A percentile compares a stretch with the other conserved stretches of the same genome.
phyloP scores from a whole-genome alignment of 345 rosid species.

The Geranium rotundifolium region DNA sequence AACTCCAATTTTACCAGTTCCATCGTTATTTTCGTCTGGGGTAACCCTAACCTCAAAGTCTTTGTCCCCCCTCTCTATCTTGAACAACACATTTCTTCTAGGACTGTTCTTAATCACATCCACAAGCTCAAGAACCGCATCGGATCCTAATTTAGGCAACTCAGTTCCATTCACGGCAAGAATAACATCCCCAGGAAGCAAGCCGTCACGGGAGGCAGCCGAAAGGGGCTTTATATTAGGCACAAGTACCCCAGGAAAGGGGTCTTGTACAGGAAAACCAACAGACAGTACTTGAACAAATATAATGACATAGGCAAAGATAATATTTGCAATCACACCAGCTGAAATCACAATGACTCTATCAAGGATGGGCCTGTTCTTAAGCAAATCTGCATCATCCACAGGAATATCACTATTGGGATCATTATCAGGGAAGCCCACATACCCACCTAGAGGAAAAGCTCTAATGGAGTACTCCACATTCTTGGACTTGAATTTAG shows the following conservation, averaged over 20 bases:
- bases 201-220: slow-evolving; percentile 84
- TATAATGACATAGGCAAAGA: slow-evolving; percentile 69
- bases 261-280: slow-evolving; percentile 92
- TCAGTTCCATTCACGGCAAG: slow-evolving; percentile 49
- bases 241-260: slow-evolving; percentile 80
- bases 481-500: slow-evolving; percentile 69
- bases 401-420: slow-evolving; percentile 77
- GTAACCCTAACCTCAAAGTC: slow-evolving; percentile 50
- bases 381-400: slow-evolving; percentile 72
- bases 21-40: slow-evolving; percentile 74
- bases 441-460: slow-evolving; percentile 89
- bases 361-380: slow-evolving; percentile 81
- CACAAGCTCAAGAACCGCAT: slow-evolving; percentile 61
- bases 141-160: slow-evolving; percentile 42
- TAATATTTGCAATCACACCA: slow-evolving; percentile 76
- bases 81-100: slow-evolving; percentile 48
- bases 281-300: slow-evolving; percentile 71
- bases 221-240: slow-evolving; percentile 77
- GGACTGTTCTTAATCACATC: slow-evolving; percentile 57
- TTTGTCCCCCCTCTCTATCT: slow-evolving; percentile 41
- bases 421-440: slow-evolving; percentile 95
- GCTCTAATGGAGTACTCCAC: slow-evolving; percentile 88
- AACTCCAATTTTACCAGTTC: slow-evolving; percentile 83
- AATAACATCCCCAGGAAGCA: slow-evolving; percentile 78
- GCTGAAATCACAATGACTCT: slow-evolving; percentile 82